Conservation (phyloP, 768 basidiomycete species). For the Hebeloma cylindrosporum region DNA sequence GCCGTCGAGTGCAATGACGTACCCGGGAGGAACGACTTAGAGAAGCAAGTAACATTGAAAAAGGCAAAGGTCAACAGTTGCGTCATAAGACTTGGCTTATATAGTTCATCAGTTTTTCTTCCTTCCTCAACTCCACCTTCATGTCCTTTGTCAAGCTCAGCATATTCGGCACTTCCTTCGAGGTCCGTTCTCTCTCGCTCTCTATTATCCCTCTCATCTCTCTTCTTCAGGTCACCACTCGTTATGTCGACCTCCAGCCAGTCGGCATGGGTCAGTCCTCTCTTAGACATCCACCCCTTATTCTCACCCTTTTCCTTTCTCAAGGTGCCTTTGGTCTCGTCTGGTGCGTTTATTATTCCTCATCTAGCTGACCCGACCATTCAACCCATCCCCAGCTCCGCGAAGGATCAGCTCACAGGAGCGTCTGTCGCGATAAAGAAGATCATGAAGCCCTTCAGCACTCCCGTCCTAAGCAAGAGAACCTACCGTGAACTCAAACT, state of each 20-base stretch:
- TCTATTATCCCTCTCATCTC: constrained; percentile 15
- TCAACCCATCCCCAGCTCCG: constrained; percentile 55
- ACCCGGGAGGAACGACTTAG: constrained; percentile 43
- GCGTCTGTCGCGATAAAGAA: constrained; percentile 98
- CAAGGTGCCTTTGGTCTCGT: constrained; percentile 96
- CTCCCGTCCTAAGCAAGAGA: constrained; percentile 95
- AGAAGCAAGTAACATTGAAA: constrained; percentile 6
- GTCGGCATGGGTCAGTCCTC: constrained; percentile 91
- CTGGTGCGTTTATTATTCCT: constrained; percentile 56
- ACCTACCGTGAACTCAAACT: constrained; percentile 98
- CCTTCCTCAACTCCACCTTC: constrained; percentile 15
- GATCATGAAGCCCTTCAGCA: constrained; percentile 99
- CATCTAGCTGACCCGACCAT: constrained; percentile 7
- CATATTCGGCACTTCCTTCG: constrained; percentile 98
- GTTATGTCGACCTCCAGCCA: constrained; percentile 98
- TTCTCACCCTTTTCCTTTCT: constrained; percentile 4
- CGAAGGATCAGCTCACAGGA: constrained; percentile 92
- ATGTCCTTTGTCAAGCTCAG: constrained; percentile 98
- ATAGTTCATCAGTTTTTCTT: constrained; percentile 11
- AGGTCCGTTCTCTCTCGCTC: constrained; percentile 47
- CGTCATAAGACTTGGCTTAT: too few species aligned
- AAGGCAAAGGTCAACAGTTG: not conserved
- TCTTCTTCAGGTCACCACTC: constrained; percentile 79
- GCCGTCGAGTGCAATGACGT: constrained; percentile 23
- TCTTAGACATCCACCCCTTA: constrained; percentile 1